A percentile compares a stretch with the other conserved stretches of the same genome.
Evolutionary conservation across 345 rosid species (phyloP).

Genomic region (Chamaenerion angustifolium): DNA sequence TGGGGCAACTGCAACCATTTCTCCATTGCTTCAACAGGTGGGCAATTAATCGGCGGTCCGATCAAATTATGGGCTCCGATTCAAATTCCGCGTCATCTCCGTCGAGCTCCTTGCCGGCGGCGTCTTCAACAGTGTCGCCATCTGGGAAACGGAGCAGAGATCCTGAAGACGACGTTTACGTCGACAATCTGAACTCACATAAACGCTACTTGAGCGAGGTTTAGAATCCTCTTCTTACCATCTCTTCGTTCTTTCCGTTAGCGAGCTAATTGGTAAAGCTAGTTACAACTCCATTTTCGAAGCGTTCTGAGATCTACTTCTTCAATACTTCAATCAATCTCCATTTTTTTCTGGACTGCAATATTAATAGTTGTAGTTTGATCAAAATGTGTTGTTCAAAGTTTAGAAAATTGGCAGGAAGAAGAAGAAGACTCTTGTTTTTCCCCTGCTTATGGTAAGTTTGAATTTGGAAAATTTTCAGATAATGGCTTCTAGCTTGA

Average conservation of each 20-base stretch:
- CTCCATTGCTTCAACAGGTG: no score
- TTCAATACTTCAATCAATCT: no score
- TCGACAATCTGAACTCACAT: slow-evolving; percentile 83
- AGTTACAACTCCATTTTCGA: no score
- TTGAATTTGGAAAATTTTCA: slow-evolving; percentile 11
- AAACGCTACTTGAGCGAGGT: slow-evolving; percentile 97
- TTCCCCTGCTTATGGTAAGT: not conserved
- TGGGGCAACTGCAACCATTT: no score
- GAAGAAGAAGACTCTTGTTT: no score
- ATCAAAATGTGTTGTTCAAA: no score
- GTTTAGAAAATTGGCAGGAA: no score
- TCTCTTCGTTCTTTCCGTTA: not conserved
- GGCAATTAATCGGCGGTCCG: no score
- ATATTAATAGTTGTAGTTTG: no score
- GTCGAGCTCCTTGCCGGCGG: slow-evolving; percentile 18
- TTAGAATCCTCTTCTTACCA: not conserved
- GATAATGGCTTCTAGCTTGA: slow-evolving; percentile 98
- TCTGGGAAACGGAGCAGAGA: slow-evolving; percentile 71
- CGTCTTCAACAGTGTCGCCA: slow-evolving; percentile 39
- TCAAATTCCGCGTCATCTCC: slow-evolving; percentile 4
- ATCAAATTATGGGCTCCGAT: slow-evolving; percentile 1
- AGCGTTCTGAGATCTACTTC: no score
- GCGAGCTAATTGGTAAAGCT: no score
- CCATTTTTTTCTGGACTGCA: no score
- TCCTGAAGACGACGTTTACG: slow-evolving; percentile 77